Evolutionary conservation across 192 early-diverging fungal genomes (phyloP).

Genomic region (Spizellomyces punctatus): DNA sequence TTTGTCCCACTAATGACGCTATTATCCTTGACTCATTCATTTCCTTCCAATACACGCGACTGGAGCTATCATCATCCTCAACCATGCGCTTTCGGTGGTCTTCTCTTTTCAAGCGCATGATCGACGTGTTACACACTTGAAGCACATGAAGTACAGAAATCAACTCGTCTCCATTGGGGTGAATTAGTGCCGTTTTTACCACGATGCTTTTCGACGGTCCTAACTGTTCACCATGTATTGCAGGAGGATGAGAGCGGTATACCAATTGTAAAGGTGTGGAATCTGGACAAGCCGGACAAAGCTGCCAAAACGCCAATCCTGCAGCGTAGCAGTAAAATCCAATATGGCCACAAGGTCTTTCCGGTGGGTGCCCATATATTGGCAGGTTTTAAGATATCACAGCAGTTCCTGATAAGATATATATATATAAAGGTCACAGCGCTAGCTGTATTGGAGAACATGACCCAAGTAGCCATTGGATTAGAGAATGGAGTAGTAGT

Average conservation of each 20-base stretch:
- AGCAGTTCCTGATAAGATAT: too few relatives aligned
- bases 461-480: slow-evolving; percentile 89
- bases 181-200: slow-evolving; percentile 26
- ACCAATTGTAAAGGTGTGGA: slow-evolving; percentile 80
- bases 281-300: slow-evolving; percentile 69
- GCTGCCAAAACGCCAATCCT: slow-evolving; percentile 54
- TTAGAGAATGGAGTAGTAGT: slow-evolving; percentile 91
- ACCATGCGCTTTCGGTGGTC: slow-evolving; percentile 37
- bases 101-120: slow-evolving; percentile 39
- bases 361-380: slow-evolving; percentile 50
- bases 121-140: slow-evolving; percentile 78
- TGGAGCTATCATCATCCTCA: slow-evolving; percentile 35
- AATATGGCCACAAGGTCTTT: slow-evolving; percentile 64
- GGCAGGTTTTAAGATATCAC: slow-evolving; percentile 11
- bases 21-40: slow-evolving; percentile 7
- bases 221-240: not conserved
- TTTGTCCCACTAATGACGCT: not conserved
- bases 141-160: slow-evolving; percentile 76
- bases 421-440: slow-evolving; percentile 55
- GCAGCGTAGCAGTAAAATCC: slow-evolving; percentile 67
- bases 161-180: slow-evolving; percentile 80
- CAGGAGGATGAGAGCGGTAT: slow-evolving; percentile 49
- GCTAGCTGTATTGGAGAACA: slow-evolving; percentile 72
- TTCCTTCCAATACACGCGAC: slow-evolving; percentile 24
- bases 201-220: not conserved